Evolutionary conservation across 139 green algal species (phyloP).

Genomic region (Limnomonas spitsbergensis): DNA sequence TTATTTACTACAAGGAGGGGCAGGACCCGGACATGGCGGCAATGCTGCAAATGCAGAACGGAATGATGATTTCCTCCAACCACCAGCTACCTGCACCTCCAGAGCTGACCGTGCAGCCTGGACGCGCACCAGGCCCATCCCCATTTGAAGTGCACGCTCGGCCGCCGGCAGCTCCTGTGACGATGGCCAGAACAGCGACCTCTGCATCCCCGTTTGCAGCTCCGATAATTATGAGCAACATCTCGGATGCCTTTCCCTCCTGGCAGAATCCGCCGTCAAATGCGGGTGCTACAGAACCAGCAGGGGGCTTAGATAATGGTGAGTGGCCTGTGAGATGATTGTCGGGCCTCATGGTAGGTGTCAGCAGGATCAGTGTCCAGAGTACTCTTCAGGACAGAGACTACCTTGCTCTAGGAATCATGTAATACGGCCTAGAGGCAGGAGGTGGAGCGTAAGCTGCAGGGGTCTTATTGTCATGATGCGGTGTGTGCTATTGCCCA

Average conservation of each 20-base stretch:
- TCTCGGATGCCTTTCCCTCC: not conserved
- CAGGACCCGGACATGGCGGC: conserved; percentile 14
- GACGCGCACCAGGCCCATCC: not conserved
- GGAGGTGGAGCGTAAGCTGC: no score
- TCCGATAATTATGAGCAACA: not conserved
- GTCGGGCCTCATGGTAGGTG: no score
- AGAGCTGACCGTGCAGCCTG: not conserved
- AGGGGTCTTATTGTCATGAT: no score
- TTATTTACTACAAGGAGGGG: conserved; percentile 45
- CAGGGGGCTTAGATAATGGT: not conserved
- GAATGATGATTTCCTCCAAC: not conserved
- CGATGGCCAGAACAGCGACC: not conserved
- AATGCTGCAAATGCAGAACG: not conserved
- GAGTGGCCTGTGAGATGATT: no score
- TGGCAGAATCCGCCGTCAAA: not conserved
- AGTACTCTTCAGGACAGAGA: no score
- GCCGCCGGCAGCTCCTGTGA: not conserved
- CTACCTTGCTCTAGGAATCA: no score
- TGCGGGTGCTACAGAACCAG: not conserved
- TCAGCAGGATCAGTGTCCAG: no score
- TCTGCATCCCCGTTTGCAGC: not conserved
- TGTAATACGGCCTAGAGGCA: no score
- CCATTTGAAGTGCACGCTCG: not conserved
- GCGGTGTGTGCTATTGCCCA: no score
- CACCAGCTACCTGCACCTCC: not conserved